These are phyloP conservation scores for Themeda triandra DNA, from an alignment of 176 grass and related monocot genomes.

Conservation along the genomic window DNA sequence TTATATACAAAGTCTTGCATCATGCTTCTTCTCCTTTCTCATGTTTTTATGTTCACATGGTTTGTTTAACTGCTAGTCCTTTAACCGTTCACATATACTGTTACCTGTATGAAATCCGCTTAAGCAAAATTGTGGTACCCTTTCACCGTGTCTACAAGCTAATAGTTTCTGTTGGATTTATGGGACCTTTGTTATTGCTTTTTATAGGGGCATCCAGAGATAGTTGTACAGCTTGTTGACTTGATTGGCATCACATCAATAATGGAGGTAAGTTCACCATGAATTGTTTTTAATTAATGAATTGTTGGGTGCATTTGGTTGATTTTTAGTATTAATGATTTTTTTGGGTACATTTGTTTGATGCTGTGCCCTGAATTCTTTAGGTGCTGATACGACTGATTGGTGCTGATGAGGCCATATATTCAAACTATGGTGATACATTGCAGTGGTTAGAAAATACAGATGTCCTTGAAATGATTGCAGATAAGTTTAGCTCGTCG, in stretches of 20 bases:
- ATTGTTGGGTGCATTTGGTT: slow-evolving; percentile 28
- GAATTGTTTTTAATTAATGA: slow-evolving; percentile 11
- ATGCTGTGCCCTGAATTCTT: slow-evolving; percentile 28
- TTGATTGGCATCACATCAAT: slow-evolving; percentile 95
- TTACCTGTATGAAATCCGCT: not conserved
- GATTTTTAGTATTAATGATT: no score
- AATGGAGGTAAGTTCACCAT: slow-evolving; percentile 68
- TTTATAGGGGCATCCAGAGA: slow-evolving; percentile 75
- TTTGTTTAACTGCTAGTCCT: slow-evolving; percentile 3
- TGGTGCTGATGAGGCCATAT: slow-evolving; percentile 96
- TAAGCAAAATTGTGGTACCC: not conserved
- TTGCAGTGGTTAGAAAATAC: slow-evolving; percentile 95
- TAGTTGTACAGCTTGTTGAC: slow-evolving; percentile 88
- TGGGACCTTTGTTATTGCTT: not conserved
- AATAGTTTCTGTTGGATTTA: slow-evolving; percentile 6
- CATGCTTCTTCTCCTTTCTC: not conserved
- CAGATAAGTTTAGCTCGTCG: slow-evolving; percentile 93
- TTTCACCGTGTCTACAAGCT: not conserved
- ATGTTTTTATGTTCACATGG: not conserved
- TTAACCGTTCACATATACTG: not conserved
- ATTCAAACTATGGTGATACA: slow-evolving; percentile 80
- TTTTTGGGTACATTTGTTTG: slow-evolving; percentile 33
- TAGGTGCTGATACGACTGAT: slow-evolving; percentile 92
- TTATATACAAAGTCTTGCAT: not conserved
- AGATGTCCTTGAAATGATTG: slow-evolving; percentile 94